Percentiles rank a stretch among this genome's conserved stretches.
phyloP scores from a whole-genome alignment of 139 green algal genomes.

The Chlorella sp. region DNA sequence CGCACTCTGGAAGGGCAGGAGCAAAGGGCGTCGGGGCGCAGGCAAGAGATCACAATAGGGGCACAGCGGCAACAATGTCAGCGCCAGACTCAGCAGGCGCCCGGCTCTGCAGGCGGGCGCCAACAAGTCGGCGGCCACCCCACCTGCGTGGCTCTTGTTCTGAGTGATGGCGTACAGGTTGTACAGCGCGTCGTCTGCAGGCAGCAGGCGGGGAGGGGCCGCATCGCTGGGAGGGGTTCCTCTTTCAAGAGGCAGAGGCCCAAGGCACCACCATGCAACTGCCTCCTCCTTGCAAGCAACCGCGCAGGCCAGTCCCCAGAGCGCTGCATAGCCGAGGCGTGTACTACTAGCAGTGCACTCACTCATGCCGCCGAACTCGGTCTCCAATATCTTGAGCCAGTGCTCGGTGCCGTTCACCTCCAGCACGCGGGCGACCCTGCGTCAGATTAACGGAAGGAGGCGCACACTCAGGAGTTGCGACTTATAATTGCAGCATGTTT shows the following conservation, averaged over 20 bases:
- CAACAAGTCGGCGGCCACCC: not conserved
- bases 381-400: slow-evolving; percentile 52
- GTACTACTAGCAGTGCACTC: no score
- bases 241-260: no score
- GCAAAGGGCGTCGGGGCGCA: not conserved
- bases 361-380: slow-evolving; percentile 63
- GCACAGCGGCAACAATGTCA: not conserved
- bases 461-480: no score
- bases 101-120: not conserved
- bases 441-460: not conserved
- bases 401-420: slow-evolving; percentile 19
- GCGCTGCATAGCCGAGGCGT: no score
- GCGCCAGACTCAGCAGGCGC: no score
- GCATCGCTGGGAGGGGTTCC: no score
- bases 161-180: slow-evolving; percentile 56
- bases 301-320: no score
- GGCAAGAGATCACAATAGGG: not conserved
- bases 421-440: slow-evolving; percentile 17
- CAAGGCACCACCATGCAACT: no score
- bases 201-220: no score
- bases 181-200: slow-evolving; percentile 54
- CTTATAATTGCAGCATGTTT: no score
- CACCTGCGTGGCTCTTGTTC: slow-evolving; percentile 9
- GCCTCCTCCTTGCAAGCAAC: no score
- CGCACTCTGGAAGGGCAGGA: slow-evolving; percentile 34